Base-by-base conservation (phyloP, 805 yeast genomes). In the Candida tammaniensis region DNA sequence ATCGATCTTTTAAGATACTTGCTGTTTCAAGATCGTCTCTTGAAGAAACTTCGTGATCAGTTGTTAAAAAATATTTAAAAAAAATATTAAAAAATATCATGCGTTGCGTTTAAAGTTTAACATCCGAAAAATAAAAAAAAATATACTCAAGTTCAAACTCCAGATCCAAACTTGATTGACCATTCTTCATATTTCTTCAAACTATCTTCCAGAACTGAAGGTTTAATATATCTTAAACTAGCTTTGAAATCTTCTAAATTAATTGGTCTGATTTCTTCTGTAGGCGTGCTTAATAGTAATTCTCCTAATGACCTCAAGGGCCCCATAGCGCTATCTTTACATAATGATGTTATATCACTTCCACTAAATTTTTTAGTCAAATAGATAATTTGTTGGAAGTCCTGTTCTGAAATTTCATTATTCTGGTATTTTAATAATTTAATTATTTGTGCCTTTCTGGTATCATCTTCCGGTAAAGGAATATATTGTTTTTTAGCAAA, bases 251-350 rank as follows among this genome's bases (percentile, higher is more conserved):
- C 98, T 7, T 64, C 64, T 31, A 87, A 59, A 15, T 70, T 68
- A 33, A 93, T 76, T 0, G 95, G 81, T 35, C 98, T 66, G 36
- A 91, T 88, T 39, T 78, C 78, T 35, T 82, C 86, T 22, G 86
- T 79, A 2, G 86, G 71, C 1, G 80, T 74, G 52, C 65, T 57
- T 43, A 91, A 67, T 36, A 91, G 71, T 29, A 82, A 79, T 39
- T 91, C 97, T 2, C 98, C 97, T 16, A 91, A 63, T 25, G 87
- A 82, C 43, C 98, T 71, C 23, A 93, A 65, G 1, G 98, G 98
- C 1, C 96, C 96, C 97, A 91, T 89, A 1, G 98, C 97, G 3
- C 96, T 94, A 56, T 91, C 97, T 58, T 89, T 93, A 1, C 97
- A 95, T 40, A 91, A 60, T 1, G 96, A 89, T 0, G 97, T 88